These are phyloP conservation scores for Rosa hybrid DNA, from an alignment of 331 rosid genomes.

Conservation along the genomic window DNA sequence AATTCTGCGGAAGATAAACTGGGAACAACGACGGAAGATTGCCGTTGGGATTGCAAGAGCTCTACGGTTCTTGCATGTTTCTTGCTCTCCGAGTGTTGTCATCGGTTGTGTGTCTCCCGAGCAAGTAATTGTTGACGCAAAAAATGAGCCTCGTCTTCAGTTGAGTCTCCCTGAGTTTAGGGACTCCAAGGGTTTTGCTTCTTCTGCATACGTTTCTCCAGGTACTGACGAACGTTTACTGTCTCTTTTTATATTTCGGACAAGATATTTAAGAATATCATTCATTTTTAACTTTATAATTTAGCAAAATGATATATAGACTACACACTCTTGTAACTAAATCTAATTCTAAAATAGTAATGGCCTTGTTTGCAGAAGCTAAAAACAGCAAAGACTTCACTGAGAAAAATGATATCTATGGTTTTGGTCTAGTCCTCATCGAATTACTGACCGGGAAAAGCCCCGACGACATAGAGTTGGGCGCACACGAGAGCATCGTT, in stretches of 20 bases:
- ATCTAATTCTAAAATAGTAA: neutral
- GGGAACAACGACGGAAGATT: slow-evolving; percentile 63
- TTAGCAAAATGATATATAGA: neutral
- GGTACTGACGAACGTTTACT: slow-evolving; percentile 38
- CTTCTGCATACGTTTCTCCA: slow-evolving; percentile 58
- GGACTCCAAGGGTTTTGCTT: slow-evolving; percentile 41
- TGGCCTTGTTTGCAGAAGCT: slow-evolving; percentile 38
- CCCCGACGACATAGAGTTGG: slow-evolving; percentile 48
- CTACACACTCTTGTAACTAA: neutral
- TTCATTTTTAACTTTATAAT: too few relatives aligned
- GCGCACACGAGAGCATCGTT: slow-evolving; percentile 48
- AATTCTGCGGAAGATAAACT: slow-evolving; percentile 44
- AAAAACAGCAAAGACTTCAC: slow-evolving; percentile 42
- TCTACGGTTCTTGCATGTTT: slow-evolving; percentile 51
- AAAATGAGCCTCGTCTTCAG: slow-evolving; percentile 55
- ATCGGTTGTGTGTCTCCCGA: slow-evolving; percentile 51
- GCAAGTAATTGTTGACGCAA: slow-evolving; percentile 43
- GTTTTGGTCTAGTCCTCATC: slow-evolving; percentile 68
- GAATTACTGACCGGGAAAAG: slow-evolving; percentile 79
- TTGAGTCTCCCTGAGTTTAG: slow-evolving; percentile 35
- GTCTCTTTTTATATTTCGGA: too few relatives aligned
- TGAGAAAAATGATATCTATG: slow-evolving; percentile 70
- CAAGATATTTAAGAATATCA: too few relatives aligned
- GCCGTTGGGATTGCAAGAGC: slow-evolving; percentile 65
- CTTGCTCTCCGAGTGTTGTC: slow-evolving; percentile 38